Evolutionary conservation across 345 rosid species (phyloP), one percentile per base, ranked within the genome.

Genomic region (Cardamine occulta): DNA sequence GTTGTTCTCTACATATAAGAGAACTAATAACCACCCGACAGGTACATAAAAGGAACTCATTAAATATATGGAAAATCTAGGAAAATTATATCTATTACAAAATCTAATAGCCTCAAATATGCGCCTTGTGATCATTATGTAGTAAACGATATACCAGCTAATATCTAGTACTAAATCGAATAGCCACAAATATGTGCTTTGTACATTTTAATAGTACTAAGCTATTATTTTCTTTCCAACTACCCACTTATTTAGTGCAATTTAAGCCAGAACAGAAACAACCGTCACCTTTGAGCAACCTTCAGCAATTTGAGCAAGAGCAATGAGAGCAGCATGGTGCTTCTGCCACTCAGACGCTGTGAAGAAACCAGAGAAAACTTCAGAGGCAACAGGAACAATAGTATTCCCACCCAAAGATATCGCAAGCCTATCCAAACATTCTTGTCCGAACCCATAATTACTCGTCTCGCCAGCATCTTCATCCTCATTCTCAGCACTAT

Each of bases 301-400:
- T 79, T 86, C 93, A 8, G 90, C 93, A 76, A 88, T 88, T 63
- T 88, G 93, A 44, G 90, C 88, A 53, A 88, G 83, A 12, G 93
- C 85, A 70, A 88, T 80, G 55, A 88, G 85, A 34, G 88, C 89
- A 40, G 93, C 93, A 61, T 88, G 93, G 47, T 85, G 90, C 61
- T 86, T 86, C 78, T 85, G 85, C 93, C 93, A 88, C 70, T 86
- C 93, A 0, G 88, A 66, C 52, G 90, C 85, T 17, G 93, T 80
- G 75, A 85, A 82, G 51, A 80, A 84, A 4, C 69, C 82, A 0
- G 86, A 84, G 60, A 88, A 80, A 68, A 80, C 82, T 68, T 84
- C 86, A 2, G 88, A 88, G 26, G 93, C 90, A 32, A 85, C 89
- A 4, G 93, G 93, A 68, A 88, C 47, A 72, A 88, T 83, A 0